Evolutionary conservation across 345 rosid species (phyloP), one percentile per base, ranked within the genome.

Genomic region (Clarkia xantiana): DNA sequence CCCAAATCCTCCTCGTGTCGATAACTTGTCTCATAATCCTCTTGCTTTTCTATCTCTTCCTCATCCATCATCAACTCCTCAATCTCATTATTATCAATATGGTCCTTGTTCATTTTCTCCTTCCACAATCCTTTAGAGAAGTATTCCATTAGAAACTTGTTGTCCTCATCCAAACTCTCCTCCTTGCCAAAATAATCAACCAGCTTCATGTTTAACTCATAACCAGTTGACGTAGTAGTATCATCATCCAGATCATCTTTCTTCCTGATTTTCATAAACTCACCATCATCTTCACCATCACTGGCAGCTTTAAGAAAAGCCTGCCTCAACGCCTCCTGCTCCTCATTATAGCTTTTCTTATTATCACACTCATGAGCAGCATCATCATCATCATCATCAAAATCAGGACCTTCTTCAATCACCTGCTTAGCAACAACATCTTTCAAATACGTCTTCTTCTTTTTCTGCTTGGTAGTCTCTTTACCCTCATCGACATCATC

Each of bases 341-440:
- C n/a, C n/a, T n/a, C n/a, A n/a, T n/a, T n/a, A n/a, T n/a, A n/a
- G n/a, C n/a, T n/a, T 72, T 70, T 71, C 18, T 29, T 45, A 22
- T 56, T n/a, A n/a, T n/a, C n/a, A n/a, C n/a, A n/a, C n/a, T n/a
- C n/a, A 45, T 19, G 14, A 15, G 38, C 25, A 14, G 1, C 45
- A 44, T 53, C 71, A 6, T 44, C 58, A 6, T 57, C 60, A 18
- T 47, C 65, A 8, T 76, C 86, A 41, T 44, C 66, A 51, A 56
- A 77, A 16, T 81, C 83, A 6, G 96, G 83, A 47, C 90, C 96
- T 22, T 70, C 76, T 53, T 90, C 91, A 41, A 86, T 69, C 76
- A 82, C 68, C 0, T 73, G 82, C 63, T 62, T 72, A 0, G 95
- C 95, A 38, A 62, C 57, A 38, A 85, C 85, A 60, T 89, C 97